Evolutionary conservation across 495 filamentous ascomycete genomes (phyloP), one percentile per base, ranked within the genome.

Genomic region (Entonaema liquescens): DNA sequence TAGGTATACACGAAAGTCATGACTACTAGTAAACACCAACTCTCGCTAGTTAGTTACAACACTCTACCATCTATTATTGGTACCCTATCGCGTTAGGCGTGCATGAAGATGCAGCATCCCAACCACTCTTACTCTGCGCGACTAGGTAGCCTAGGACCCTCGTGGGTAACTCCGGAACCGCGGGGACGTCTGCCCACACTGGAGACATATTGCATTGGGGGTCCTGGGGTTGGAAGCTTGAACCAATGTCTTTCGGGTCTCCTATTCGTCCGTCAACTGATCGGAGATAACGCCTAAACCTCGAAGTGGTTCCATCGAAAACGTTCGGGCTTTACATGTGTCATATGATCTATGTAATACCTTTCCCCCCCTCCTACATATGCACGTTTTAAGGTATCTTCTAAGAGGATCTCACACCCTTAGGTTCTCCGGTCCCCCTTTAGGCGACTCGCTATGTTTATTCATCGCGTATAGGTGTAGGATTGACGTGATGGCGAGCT

Each of bases 91-190:
- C 23, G 40, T 40, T 55, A 44, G 33, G 29, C 68, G 9, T 67
- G 63, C 68, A 59, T 63, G 58, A 40, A 66, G 53, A 67, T 66
- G 62, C 53, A 23, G 53, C 68, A 67, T 71, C 68, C 68, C 63
- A 47, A 71, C 67, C 54, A 64, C 4, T 36, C 47, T 47, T 44
- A 64, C n/a, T 33, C 6, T 33, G 11, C 60, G 54, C 28, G 56
- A 19, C 36, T 31, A 38, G 54, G 31, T 38, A 54, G 67, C 55
- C 57, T 64, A 36, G 25, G 36, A 66, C 38, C 53, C 70, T 54
- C 60, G 36, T 72, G 70, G 70, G 59, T 72, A 56, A 56, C 53
- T 56, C 26, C 53, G 70, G 70, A 59, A 40, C 64, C 60, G 70
- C 70, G 70, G 70, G 70, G 59, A 11, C 13, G 28, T 71, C 68